Conservation (phyloP, 2,329 filamentous ascomycete genomes). For the Talaromyces islandicus region DNA sequence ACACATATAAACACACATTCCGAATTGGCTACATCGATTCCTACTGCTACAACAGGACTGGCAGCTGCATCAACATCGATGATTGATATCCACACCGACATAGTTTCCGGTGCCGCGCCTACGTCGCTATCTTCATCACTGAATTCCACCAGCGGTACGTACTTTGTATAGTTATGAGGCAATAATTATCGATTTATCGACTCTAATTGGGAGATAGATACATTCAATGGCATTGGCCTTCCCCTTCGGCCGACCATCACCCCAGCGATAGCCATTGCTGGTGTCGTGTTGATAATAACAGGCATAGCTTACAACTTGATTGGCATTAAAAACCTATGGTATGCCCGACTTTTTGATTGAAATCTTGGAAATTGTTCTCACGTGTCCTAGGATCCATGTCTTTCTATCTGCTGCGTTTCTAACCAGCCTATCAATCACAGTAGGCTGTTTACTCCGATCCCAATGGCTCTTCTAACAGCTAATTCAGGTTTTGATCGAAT, state of each 20-base stretch:
- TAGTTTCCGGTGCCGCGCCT: conserved; percentile 6
- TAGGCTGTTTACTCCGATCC: conserved; percentile 19
- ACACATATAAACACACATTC: background rate
- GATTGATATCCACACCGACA: conserved; percentile 9
- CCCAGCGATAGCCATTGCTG: conserved; percentile 73
- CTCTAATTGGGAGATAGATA: conserved; percentile 12
- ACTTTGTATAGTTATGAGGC: background rate
- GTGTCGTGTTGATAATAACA: conserved; percentile 66
- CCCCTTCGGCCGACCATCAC: conserved; percentile 71
- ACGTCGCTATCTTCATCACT: background rate
- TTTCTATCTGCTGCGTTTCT: conserved; percentile 75
- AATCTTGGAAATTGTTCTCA: background rate
- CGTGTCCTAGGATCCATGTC: conserved; percentile 54
- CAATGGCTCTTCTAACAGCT: background rate
- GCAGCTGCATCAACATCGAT: conserved; percentile 2
- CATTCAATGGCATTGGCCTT: conserved; percentile 37
- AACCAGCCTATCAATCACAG: conserved; percentile 65
- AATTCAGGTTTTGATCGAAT: conserved; percentile 66
- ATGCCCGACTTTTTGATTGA: conserved; percentile 3
- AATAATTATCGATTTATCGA: background rate
- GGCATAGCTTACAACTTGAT: conserved; percentile 68
- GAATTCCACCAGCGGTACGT: conserved; percentile 1
- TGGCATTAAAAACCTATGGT: conserved; percentile 74
- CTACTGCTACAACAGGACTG: background rate
- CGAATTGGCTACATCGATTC: background rate